Evolutionary conservation across 2,329 filamentous ascomycete genomes (phyloP), one percentile per base, ranked within the genome.

Genomic region (Ilyonectria mors-panacis): DNA sequence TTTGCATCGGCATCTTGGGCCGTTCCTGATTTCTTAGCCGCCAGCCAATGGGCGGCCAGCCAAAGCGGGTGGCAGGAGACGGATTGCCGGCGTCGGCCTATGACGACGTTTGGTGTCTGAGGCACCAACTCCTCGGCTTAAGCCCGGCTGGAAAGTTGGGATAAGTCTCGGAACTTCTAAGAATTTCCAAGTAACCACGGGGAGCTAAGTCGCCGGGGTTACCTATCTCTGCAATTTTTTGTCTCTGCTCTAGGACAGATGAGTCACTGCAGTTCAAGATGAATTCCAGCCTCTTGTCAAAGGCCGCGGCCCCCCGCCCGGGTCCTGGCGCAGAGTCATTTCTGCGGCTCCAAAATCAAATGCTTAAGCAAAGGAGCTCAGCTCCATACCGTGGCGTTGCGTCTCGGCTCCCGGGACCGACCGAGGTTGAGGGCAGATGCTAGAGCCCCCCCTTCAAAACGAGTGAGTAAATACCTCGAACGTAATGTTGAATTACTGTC

Each of bases 261-360:
- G 78, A 75, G 73, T 73, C 65, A 66, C 63, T 73, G 66, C 67
- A 61, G 58, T 58, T 75, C 75, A 81, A 70, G 48, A 87, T 87
- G 85, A 87, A 85, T 75, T 80, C 85, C 45, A 83, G 78, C 74
- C 75, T 85, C 70, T 72, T 86, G 66, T 80, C 81, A 67, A 87
- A 85, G 78, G 82, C 83, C 55, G 81, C 81, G 69, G 79, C 81
- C 71, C 85, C 85, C 85, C 39, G 79, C 81, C 75, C 84, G 85
- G 72, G 79, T 82, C 69, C 75, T 87, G 66, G 82, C 84, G 63
- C 83, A 83, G 65, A 78, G 79, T 69, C 81, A 83, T 65, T 78
- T 81, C 63, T 80, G 80, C 71, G 75, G 79, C 75, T 81, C 76
- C n/a, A 83, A 80, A 71, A 70, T 86, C 71, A 79, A 82, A 57